Evolutionary conservation across 2,329 filamentous ascomycete species (phyloP).

Genomic region (Mycogone perniciosa): DNA sequence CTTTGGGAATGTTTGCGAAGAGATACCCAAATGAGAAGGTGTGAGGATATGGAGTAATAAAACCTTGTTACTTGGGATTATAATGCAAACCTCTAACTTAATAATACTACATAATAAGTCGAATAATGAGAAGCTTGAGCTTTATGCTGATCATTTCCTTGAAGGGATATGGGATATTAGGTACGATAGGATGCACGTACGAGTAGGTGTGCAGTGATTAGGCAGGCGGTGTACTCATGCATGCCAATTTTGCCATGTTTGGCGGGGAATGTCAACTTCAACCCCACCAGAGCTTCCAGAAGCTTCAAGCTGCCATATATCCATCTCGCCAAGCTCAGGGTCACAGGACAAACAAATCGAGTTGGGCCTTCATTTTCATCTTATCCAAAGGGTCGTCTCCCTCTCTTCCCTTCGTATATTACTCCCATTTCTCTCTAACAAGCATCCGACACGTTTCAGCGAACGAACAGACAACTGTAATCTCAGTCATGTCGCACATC

Average conservation of each 20-base stretch:
- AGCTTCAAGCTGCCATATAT: slow-evolving; percentile 7
- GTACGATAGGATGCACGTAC: not conserved
- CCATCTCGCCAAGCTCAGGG: not conserved
- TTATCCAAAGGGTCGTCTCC: not conserved
- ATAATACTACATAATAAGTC: no score
- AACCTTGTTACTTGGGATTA: not conserved
- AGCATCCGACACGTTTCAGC: not conserved
- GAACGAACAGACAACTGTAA: not conserved
- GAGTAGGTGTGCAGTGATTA: not conserved
- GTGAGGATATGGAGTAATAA: not conserved
- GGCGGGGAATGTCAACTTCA: not conserved
- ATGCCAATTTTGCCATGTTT: not conserved
- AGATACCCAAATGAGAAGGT: slow-evolving; percentile 62
- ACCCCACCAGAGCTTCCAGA: slow-evolving; percentile 30
- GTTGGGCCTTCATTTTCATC: not conserved
- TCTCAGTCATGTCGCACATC: slow-evolving; percentile 45
- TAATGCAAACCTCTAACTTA: no score
- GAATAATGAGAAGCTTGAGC: not conserved
- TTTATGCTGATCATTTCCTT: no score
- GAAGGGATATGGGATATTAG: no score
- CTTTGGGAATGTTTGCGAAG: slow-evolving; percentile 79
- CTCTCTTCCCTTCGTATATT: not conserved
- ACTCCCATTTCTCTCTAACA: no score
- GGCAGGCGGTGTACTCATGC: not conserved
- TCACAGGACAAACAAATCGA: no score